These are phyloP conservation scores for Fraxinus xanthoxyloides DNA, from an alignment of 305 asterid species.

Conservation along the genomic window DNA sequence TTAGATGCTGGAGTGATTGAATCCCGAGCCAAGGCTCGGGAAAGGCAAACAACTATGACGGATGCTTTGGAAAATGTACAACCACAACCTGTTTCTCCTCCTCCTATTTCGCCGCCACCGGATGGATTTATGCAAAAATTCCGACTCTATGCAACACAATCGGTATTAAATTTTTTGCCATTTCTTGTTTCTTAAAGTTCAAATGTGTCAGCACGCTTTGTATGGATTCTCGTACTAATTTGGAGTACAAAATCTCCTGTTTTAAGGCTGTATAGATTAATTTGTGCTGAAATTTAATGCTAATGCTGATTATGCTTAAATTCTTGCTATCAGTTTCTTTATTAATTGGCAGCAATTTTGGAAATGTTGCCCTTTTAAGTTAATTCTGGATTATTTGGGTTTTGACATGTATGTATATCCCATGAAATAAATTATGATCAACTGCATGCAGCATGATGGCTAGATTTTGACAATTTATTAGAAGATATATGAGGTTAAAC, in stretches of 20 bases:
- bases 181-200: slow-evolving; percentile 20
- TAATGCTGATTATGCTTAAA: slow-evolving; percentile 2
- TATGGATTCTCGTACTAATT: slow-evolving; percentile 9
- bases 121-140: slow-evolving; percentile 88
- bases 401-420: background rate
- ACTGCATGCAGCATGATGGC: slow-evolving; percentile 4
- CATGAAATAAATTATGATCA: background rate
- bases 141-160: slow-evolving; percentile 85
- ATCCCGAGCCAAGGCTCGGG: slow-evolving; percentile 95
- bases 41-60: slow-evolving; percentile 35
- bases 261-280: background rate
- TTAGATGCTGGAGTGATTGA: slow-evolving; percentile 72
- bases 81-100: slow-evolving; percentile 31
- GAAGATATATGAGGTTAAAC: background rate
- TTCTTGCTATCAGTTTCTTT: slow-evolving; percentile 18
- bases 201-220: slow-evolving; percentile 8
- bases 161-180: slow-evolving; percentile 51
- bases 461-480: background rate
- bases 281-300: slow-evolving; percentile 13
- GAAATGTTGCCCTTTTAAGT: background rate
- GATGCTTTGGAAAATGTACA: slow-evolving; percentile 38
- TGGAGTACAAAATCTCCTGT: slow-evolving; percentile 12
- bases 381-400: background rate
- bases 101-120: slow-evolving; percentile 25
- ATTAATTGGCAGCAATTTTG: background rate